Evolutionary conservation across 306 rosid species (phyloP), one percentile per base, ranked within the genome.

Genomic region (Prinsepia uniflora): DNA sequence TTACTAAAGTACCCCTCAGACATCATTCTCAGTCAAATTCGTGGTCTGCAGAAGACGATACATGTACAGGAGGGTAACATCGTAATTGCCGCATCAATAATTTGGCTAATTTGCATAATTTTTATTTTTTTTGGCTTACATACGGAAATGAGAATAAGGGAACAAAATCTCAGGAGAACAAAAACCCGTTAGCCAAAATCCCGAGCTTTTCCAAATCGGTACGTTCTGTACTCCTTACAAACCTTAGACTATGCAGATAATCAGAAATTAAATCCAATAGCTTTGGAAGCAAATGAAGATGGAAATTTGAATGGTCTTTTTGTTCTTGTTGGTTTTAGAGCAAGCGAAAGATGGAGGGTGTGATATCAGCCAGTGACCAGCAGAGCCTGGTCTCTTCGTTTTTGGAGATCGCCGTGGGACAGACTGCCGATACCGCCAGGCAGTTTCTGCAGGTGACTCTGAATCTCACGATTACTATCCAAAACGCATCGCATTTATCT

Each of bases 401-500:
- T 39, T 68, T 85, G 54, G 89, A 85, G 86, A 77, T 85, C 80
- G 86, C 86, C 72, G 87, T 73, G 3, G 89, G 85, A 1, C 87
- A 85, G 64, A 52, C 83, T 19, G 78, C 82, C 52, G 89, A 82
- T 15, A 85, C 83, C 19, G 87, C 89, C 45, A 68, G 64, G 45
- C 85, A 78, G 74, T 82, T 85, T 72, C 68, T 85, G 75, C 80
- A 82, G 87, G 89, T 83, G 2, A 58, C 36, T 56, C 14, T 17
- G 57, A 59, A 5, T 22, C 39, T 19, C 44, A 0, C 46, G 7
- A 39, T 49, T 61, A 9, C 22, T 20, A 57, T 24, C 14, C 40
- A 14, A 56, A 18, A 49, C 47, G 14, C 64, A 24, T 52, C 39
- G 70, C 76, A 40, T 72, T 72, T 54, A 63, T 76, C 56, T 44